Base-by-base conservation (phyloP, 352 stramenopile species). In the Phytopythium sindhum region DNA sequence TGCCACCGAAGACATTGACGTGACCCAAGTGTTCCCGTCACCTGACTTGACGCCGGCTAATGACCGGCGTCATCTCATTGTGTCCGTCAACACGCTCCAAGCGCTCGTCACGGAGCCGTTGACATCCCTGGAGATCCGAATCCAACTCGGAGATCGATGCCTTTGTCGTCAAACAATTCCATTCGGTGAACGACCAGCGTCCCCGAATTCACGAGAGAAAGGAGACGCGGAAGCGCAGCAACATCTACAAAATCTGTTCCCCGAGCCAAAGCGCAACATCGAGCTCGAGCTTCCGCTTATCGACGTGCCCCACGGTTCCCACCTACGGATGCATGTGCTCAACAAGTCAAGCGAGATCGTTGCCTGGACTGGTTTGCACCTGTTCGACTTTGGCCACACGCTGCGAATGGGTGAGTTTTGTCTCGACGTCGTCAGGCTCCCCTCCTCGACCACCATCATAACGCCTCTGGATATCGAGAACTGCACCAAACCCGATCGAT, bases 381-480 rank as follows among this genome's bases (percentile, higher is more conserved):
- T 95, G 11, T 94, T 96, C 31, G 85, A 93, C 52, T 96, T 95
- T 64, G 80, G 87, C 2, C 86, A 96, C 45, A 77, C 69, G 0
- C 63, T 96, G 48, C 70, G 84, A 35, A 80, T 63, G 21, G 86
- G 86, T 15, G 70, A 72, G 2, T 63, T 80, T 5, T 44, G 66
- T 0, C 60, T 94, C 41, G 79, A 91, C 53, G 74, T 96, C 7
- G 67, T 72, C 23, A 64, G 52, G 50, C 57, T 57, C 37, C 69
- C 53, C 47, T 45, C 54, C 28, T 66, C 63, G 8, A 64, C 56
- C 1, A 64, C 31, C 1, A 73, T 69, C 29, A 73, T 86, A 15
- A 93, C 84, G 8, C 69, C 82, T 0, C 69, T 93, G 7, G 79
- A 89, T 14, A 87, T 93, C 19, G 85, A 91, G 53, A 92, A 94